Evolutionary conservation across 768 basidiomycete genomes (phyloP), one percentile per base, ranked within the genome.

Genomic region (Boletus rufocinnamomeus): DNA sequence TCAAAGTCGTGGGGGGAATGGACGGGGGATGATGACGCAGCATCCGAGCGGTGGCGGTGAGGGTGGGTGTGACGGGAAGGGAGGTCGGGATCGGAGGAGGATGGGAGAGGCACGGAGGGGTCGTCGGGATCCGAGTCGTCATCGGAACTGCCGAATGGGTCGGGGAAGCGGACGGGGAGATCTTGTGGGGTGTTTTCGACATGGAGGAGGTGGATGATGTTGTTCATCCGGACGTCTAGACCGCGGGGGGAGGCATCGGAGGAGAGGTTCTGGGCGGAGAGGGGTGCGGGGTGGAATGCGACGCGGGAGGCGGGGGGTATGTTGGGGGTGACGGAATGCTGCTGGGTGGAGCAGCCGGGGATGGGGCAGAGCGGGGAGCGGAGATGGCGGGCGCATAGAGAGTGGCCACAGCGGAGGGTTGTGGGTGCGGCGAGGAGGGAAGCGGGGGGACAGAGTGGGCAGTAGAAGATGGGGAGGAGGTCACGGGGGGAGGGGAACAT

Each of bases 321-420:
- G 64, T 74, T 68, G 40, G 77, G 74, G 19, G 68, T 60, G 56
- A 50, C 49, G n/a, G 32, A 46, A 52, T 54, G 65, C 50, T 57
- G 65, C 55, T 61, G 52, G 54, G 57, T 37, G 50, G 47, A 61
- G 62, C 78, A 84, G 32, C 64, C 60, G 27, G 76, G 71, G 53
- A 79, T 59, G 56, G 76, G 75, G 63, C 79, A 75, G 38, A 35
- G 54, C 25, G 69, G 2, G 8, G 63, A 63, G 61, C 58, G 69
- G 55, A 79, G 63, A 68, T 91, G 90, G n/a, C 25, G 46, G 0
- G 83, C 72, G 65, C 93, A 97, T 61, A 95, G 61, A 23, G 93
- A 81, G 69, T 97, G 94, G 53, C 94, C 94, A 67, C 94, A 97
- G 64, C 77, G 82, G 41, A 96, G 85, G 10, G 78, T 82, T 37